These are phyloP conservation scores for Aspergillus puulaauensis DNA, from an alignment of 2,329 filamentous ascomycete species.

Conservation along the genomic window DNA sequence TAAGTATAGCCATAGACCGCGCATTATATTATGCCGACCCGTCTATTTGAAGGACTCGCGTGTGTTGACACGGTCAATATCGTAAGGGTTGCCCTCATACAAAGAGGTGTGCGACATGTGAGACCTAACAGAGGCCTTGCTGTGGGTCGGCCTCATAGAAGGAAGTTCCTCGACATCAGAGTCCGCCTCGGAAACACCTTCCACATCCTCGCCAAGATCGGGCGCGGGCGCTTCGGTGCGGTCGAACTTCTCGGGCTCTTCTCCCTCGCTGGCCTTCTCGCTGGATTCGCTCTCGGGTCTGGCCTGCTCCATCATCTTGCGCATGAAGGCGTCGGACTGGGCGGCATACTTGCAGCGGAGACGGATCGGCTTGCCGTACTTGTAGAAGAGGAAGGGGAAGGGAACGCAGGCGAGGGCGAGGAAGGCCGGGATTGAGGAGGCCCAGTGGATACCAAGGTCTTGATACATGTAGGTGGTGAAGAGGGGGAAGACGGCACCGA, in stretches of 20 bases:
- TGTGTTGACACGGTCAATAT: slow-evolving; percentile 46
- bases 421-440: slow-evolving; percentile 47
- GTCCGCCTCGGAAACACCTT: slow-evolving; percentile 26
- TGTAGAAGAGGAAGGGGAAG: slow-evolving; percentile 47
- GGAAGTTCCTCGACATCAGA: slow-evolving; percentile 21
- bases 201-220: neutral
- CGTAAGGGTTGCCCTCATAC: slow-evolving; percentile 47
- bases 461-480: slow-evolving; percentile 49
- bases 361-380: slow-evolving; percentile 41
- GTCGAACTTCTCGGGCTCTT: slow-evolving; percentile 24
- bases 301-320: slow-evolving; percentile 32
- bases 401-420: slow-evolving; percentile 46
- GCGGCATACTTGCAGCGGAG: slow-evolving; percentile 43
- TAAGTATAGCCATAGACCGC: neutral
- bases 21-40: neutral
- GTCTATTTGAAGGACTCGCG: slow-evolving; percentile 35
- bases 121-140: slow-evolving; percentile 26
- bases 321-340: slow-evolving; percentile 37
- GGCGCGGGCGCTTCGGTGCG: slow-evolving; percentile 34
- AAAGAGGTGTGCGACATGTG: slow-evolving; percentile 19
- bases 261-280: slow-evolving; percentile 20
- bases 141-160: slow-evolving; percentile 25
- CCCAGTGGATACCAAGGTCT: slow-evolving; percentile 50
- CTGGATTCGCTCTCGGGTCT: slow-evolving; percentile 14
- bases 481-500: slow-evolving; percentile 49